phyloP scores from a whole-genome alignment of 1,139 yeast genomes.

The Debaryomyces sp. region DNA sequence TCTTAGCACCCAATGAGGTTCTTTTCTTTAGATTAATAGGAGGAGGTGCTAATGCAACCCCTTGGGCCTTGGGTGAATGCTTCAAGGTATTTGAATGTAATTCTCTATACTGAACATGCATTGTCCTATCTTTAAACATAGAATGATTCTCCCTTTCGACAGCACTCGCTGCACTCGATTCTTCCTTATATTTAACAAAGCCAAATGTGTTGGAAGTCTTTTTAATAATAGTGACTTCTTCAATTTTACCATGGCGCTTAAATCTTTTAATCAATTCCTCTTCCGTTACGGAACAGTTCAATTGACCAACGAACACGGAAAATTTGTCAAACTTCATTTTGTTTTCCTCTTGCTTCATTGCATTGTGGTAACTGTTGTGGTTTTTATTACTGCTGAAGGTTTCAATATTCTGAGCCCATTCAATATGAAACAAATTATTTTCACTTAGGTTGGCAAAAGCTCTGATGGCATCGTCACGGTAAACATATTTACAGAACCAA shows the following conservation, averaged over 20 bases:
- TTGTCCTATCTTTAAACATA: constrained; percentile 67
- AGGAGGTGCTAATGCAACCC: constrained; percentile 69
- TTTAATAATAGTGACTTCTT: constrained; percentile 52
- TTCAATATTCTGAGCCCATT: constrained; percentile 86
- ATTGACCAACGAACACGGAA: constrained; percentile 78
- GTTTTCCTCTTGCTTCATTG: constrained; percentile 9
- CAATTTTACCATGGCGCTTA: constrained; percentile 66
- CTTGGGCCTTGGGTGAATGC: constrained; percentile 15
- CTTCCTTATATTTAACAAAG: constrained; percentile 63
- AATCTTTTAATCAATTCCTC: constrained; percentile 60
- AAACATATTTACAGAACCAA: constrained; percentile 84
- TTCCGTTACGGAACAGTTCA: constrained; percentile 56
- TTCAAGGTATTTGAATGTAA: constrained; percentile 31
- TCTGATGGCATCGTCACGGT: constrained; percentile 86
- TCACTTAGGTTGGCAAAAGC: constrained; percentile 75
- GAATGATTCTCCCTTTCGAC: constrained; percentile 83
- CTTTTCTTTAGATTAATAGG: constrained; percentile 62
- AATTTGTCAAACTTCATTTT: constrained; percentile 55
- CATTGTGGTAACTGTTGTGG: constrained; percentile 9
- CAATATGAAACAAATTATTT: constrained; percentile 56
- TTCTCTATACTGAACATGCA: constrained; percentile 84
- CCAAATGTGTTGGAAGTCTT: constrained; percentile 64
- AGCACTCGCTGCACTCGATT: constrained; percentile 80
- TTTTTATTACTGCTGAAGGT: constrained; percentile 11
- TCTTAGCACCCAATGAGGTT: constrained; percentile 13